Base-by-base conservation (phyloP, 768 basidiomycete genomes). In the Leccinum obscurum region DNA sequence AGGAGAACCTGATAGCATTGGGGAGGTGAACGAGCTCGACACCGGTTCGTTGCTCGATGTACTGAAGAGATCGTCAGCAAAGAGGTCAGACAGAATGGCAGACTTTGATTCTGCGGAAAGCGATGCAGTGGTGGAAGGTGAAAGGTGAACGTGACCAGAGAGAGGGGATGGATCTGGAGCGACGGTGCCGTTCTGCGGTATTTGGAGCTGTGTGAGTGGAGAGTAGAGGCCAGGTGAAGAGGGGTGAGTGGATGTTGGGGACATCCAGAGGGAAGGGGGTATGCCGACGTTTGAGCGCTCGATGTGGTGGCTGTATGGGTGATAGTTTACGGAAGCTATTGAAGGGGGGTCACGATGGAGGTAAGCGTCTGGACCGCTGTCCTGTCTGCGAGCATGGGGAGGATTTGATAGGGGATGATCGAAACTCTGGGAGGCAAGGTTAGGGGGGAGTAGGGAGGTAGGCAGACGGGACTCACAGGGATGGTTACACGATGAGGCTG, bases 251-350 rank as follows among this genome's bases (percentile, higher is more conserved):
- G 82, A 81, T 6, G 84, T 76, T 52, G 90, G 83, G 13, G 91
- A 91, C 91, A 93, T 92, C 91, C 90, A 93, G 44, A 92, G 75
- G 44, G 90, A 90, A 3, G 91, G 89, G 52, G 87, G 88, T 49
- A 92, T 76, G 57, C 83, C 82, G 35, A 78, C 67, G 62, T 78
- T 76, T 52, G 81, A 80, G 67, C 81, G 84, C 66, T 87, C 84
- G 69, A 76, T 71, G 64, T 78, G 66, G 56, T 69, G 61, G 57
- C 56, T 62, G 59, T 72, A 73, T 49, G 65, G 58, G 1, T 69
- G 63, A 17, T 73, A 72, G 59, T 68, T 58, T 17, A 59, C 13
- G 3, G 68, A 10, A 35, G 64, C 57, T 52, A 64, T 64, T 28
- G 73, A 62, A 22, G 64, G 67, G 37, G 66, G 55, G 56, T 66